Conservation (phyloP, 306 rosid genomes). For the Pyrus betulifolia region DNA sequence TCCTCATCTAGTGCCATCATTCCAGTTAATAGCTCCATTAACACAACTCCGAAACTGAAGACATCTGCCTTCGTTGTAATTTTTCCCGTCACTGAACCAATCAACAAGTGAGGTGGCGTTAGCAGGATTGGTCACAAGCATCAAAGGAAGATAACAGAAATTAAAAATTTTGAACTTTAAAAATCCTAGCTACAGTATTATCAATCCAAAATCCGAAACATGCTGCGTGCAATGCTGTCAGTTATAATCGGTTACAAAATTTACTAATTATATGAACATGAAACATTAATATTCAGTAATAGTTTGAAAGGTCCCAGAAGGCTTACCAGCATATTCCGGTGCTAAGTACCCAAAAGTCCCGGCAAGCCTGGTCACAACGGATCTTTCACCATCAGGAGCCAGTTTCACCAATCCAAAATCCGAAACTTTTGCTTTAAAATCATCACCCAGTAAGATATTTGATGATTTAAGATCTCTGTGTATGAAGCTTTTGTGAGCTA, state of each 20-base stretch:
- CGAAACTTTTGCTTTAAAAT: constrained; percentile 80
- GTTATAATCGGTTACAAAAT: background rate
- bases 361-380: constrained; percentile 84
- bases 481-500: constrained; percentile 95
- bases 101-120: constrained; percentile 21
- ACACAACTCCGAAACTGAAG: constrained; percentile 96
- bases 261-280: background rate
- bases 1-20: constrained; percentile 86
- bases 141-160: background rate
- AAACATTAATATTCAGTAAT: background rate
- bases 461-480: constrained; percentile 98
- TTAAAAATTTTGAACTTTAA: background rate
- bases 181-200: too few relatives aligned
- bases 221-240: background rate
- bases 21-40: constrained; percentile 93
- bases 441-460: constrained; percentile 83
- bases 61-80: constrained; percentile 96
- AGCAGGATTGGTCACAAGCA: constrained; percentile 12
- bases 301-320: background rate
- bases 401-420: constrained; percentile 97
- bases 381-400: constrained; percentile 88
- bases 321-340: constrained; percentile 95
- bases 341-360: constrained; percentile 98
- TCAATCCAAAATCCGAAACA: too few relatives aligned
- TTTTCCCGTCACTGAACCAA: constrained; percentile 86